Conservation (phyloP, 371 early-diverging fungal species). For the Mucor lusitanicus region DNA sequence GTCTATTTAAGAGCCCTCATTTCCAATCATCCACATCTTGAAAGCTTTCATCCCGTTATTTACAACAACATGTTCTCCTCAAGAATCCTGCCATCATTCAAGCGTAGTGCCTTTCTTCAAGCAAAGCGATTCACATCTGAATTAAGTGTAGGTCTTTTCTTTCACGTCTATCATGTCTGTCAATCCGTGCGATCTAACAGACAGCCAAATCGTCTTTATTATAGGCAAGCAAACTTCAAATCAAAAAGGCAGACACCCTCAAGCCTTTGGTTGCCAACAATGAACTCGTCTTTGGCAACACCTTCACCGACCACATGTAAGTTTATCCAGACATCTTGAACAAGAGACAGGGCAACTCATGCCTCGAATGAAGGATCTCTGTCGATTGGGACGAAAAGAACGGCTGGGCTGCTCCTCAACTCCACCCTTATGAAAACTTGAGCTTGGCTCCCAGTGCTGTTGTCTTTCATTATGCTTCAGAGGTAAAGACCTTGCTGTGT, state of each 20-base stretch:
- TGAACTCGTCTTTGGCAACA: constrained; percentile 85
- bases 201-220: neutral
- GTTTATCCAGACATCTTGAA: constrained; percentile 1
- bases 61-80: constrained; percentile 14
- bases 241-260: constrained; percentile 41
- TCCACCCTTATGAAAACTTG: constrained; percentile 82
- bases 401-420: constrained; percentile 81
- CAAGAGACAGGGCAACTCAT: no score
- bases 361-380: constrained; percentile 43
- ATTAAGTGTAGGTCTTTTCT: constrained; percentile 25
- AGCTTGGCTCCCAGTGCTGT: constrained; percentile 82
- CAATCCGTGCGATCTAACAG: neutral
- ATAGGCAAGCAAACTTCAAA: constrained; percentile 53
- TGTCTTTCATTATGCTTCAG: constrained; percentile 93
- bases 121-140: constrained; percentile 22
- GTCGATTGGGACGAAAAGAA: constrained; percentile 76
- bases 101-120: constrained; percentile 11
- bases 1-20: neutral
- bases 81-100: constrained; percentile 11
- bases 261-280: constrained; percentile 75
- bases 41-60: neutral
- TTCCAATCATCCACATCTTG: neutral
- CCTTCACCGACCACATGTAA: constrained; percentile 95
- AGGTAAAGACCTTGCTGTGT: no score
- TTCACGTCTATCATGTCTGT: no score